Evolutionary conservation across 148 eudicot genomes (phyloP).

Genomic region (Rhododendron simsii): DNA sequence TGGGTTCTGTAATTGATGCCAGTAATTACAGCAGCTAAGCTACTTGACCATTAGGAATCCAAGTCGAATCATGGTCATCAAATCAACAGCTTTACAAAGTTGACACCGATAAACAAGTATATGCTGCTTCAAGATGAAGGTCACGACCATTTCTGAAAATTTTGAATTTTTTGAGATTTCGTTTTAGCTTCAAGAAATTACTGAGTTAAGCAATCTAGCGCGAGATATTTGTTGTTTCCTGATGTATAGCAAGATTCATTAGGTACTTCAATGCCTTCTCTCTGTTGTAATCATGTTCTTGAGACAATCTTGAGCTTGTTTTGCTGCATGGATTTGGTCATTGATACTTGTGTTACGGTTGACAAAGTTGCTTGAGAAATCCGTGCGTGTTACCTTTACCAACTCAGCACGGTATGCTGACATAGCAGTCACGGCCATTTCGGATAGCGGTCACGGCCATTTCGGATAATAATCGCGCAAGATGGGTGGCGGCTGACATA

Average conservation of each 20-base stretch:
- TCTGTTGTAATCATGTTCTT: background rate
- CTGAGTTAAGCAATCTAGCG: background rate
- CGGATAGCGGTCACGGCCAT: background rate
- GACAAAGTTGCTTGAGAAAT: conserved; percentile 3
- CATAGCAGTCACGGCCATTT: background rate
- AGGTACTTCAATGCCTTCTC: background rate
- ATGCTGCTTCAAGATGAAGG: background rate
- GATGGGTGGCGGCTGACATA: too few relatives aligned
- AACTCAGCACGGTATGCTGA: background rate
- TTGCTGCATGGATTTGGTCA: background rate
- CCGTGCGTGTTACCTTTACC: background rate
- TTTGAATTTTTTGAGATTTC: background rate
- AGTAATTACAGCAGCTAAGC: conserved; percentile 15
- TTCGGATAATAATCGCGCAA: background rate
- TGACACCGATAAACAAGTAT: background rate
- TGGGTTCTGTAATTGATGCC: conserved; percentile 14
- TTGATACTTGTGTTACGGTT: background rate
- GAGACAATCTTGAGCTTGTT: background rate
- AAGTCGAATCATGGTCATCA: background rate
- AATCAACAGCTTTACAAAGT: background rate
- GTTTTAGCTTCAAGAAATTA: background rate
- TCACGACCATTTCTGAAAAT: background rate
- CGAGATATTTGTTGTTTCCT: background rate
- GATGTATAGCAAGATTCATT: conserved; percentile 2
- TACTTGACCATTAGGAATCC: background rate